Percentiles rank a stretch among this genome's conserved stretches.
These are phyloP conservation scores for Hypomyces rosellus DNA, from an alignment of 2,329 filamentous ascomycete genomes.

Conservation along the genomic window DNA sequence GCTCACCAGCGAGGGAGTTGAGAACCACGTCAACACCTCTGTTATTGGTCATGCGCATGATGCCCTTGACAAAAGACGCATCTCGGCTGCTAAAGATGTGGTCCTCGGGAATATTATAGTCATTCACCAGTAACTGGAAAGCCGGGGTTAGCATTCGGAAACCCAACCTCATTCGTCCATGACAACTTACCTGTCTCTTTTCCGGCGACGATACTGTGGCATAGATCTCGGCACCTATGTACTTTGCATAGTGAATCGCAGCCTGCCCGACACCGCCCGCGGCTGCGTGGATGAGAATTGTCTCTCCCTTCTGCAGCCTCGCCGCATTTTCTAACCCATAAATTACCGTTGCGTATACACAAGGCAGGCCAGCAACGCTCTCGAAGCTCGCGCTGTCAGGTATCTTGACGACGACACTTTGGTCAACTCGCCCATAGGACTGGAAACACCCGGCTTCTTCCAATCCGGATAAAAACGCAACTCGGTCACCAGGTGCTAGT, in stretches of 20 bases:
- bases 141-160: too few relatives aligned
- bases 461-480: conserved; percentile 16
- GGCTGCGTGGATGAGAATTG: conserved; percentile 28
- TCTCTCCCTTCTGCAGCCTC: conserved; percentile 28
- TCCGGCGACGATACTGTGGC: conserved; percentile 22
- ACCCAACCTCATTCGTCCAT: too few relatives aligned
- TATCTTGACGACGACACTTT: conserved; percentile 6
- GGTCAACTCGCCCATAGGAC: conserved; percentile 1
- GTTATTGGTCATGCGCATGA: conserved; percentile 21
- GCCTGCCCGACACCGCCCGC: conserved; percentile 27
- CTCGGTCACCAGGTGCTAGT: conserved; percentile 22
- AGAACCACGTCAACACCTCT: conserved; percentile 26
- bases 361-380: conserved; percentile 24
- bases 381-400: conserved; percentile 15
- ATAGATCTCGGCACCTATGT: conserved; percentile 21
- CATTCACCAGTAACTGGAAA: conserved; percentile 17
- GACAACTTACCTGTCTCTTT: conserved; percentile 18
- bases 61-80: conserved; percentile 20
- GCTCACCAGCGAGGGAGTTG: conserved; percentile 23
- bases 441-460: conserved; percentile 2
- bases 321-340: conserved; percentile 15
- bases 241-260: conserved; percentile 22
- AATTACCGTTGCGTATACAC: conserved; percentile 17
- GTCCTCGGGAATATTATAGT: conserved; percentile 22
- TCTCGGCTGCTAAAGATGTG: conserved; percentile 27